phyloP scores from a whole-genome alignment of 805 yeast genomes.

The Saccharomycopsis guyanensis region DNA sequence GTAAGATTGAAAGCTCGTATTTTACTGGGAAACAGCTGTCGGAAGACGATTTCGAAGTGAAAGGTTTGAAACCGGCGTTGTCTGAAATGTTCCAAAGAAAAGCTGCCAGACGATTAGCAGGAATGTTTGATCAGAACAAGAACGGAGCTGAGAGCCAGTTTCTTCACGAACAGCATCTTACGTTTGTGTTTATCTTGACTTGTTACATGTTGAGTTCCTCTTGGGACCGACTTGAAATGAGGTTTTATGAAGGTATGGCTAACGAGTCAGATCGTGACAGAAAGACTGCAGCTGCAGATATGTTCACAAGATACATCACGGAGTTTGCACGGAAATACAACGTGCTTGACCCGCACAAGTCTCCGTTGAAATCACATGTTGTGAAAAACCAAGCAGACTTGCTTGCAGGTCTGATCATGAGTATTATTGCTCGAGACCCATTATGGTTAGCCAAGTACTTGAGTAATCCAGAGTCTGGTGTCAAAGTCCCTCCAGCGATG shows the following conservation, averaged over 20 bases:
- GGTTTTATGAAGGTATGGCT: neutral
- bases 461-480: neutral
- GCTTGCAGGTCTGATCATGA: neutral
- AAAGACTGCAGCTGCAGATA: neutral
- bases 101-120: neutral
- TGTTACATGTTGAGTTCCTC: conserved; percentile 1
- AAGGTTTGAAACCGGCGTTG: neutral
- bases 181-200: neutral
- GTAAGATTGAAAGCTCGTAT: neutral
- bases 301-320: conserved; percentile 4
- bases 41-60: too few relatives aligned
- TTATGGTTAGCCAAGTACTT: neutral
- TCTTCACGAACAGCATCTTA: conserved; percentile 1
- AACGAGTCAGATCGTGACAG: neutral
- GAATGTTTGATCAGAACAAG: neutral
- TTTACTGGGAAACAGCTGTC: neutral
- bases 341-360: neutral
- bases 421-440: neutral
- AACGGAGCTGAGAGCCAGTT: neutral
- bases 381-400: neutral
- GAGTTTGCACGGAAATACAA: neutral
- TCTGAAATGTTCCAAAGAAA: neutral
- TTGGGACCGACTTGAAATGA: conserved; percentile 6
- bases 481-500: neutral
- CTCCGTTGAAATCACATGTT: neutral